A percentile compares a stretch with the other conserved stretches of the same genome.
phyloP scores from a whole-genome alignment of 164 flowering plant genomes.

The Magnolia officinalis region DNA sequence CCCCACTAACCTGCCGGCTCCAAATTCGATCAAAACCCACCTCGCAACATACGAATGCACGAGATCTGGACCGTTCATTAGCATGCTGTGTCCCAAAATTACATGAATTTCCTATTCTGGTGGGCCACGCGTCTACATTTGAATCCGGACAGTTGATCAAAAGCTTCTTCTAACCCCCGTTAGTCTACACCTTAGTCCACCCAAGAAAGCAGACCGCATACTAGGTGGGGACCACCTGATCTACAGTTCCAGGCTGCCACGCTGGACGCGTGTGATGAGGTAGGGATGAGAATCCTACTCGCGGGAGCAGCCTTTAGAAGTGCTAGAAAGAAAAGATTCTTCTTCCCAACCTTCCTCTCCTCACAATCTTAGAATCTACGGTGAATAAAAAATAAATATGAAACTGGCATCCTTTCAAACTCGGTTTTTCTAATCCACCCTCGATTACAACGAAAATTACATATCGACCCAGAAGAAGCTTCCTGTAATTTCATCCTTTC shows the following conservation, averaged over 20 bases:
- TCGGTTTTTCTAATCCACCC: not conserved
- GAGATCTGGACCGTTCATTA: too few species aligned
- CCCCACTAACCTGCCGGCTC: too few species aligned
- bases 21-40: too few species aligned
- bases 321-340: not conserved
- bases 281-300: not conserved
- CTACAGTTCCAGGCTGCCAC: not conserved
- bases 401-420: not conserved
- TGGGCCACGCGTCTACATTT: too few species aligned
- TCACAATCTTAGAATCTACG: not conserved
- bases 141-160: too few species aligned
- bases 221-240: too few species aligned
- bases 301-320: not conserved
- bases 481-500: not conserved
- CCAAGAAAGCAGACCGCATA: too few species aligned
- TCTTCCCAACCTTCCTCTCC: not conserved
- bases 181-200: too few species aligned
- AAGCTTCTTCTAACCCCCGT: too few species aligned
- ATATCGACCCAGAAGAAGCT: not conserved
- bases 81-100: too few species aligned
- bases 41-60: too few species aligned
- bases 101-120: too few species aligned
- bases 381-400: not conserved
- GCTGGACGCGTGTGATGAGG: not conserved
- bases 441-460: not conserved